Evolutionary conservation across 148 eudicot genomes (phyloP), one percentile per base, ranked within the genome.

Genomic region (Simmondsia chinensis): DNA sequence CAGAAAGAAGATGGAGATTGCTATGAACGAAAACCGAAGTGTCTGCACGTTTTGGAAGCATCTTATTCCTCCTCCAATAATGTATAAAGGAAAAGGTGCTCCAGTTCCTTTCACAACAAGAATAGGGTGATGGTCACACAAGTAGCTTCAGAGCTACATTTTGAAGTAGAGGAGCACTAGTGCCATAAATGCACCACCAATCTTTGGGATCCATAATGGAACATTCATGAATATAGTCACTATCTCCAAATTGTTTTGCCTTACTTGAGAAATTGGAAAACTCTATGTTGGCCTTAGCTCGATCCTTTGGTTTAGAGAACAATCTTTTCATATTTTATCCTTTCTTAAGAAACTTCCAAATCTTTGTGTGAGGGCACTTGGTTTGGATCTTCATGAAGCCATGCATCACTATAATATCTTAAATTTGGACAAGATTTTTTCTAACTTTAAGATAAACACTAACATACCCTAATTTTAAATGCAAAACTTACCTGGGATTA

Each of bases 141-240:
- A 59, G 48, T 20, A 59, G 4, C 18, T 25, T 59, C 2, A 40
- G 7, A 30, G 63, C 49, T 16, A 59, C 15, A 4, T 19, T 7
- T 59, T 41, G 49, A 41, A 49, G 56, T 11, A 9, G 5, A 9
- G 34, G 48, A 5, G 27, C 7, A 12, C 1, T 4, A 2, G 56
- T 9, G 24, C 48, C 63, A 59, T n/a, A 59, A 16, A 20, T 40
- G 15, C n/a, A 33, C 56, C 56, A 54, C 49, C 59, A 33, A 33
- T 4, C 3, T 9, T 24, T 16, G 18, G 56, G 40, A 19, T 48
- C 36, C 31, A 39, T 19, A 11, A 14, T 2, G 23, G 12, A 17
- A 30, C 17, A 29, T 7, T 20, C 26, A n/a, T 39, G 9, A 9
- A 42, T 14, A 20, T 12, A 41, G 4, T 30, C 48, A 21, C 1